phyloP scores from a whole-genome alignment of 225 moss, liverwort and hornwort genomes.

The Neckera pumila region DNA sequence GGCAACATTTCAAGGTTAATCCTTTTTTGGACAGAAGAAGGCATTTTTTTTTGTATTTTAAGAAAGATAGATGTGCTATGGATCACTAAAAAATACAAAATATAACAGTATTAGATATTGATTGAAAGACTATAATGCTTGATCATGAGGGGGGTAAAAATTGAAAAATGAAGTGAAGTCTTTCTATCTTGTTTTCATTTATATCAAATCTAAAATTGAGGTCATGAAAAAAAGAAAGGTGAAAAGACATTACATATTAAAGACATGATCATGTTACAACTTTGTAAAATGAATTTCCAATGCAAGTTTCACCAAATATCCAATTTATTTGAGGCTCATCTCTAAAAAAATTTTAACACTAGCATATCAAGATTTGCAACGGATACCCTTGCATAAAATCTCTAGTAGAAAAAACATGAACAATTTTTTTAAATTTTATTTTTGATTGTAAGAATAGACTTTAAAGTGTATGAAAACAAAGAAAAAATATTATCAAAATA shows the following conservation, averaged over 20 bases:
- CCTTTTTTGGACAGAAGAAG: background rate
- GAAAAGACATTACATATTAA: background rate
- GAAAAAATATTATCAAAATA: background rate
- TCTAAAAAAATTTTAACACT: background rate
- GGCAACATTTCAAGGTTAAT: background rate
- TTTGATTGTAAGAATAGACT: background rate
- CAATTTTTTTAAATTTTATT: background rate
- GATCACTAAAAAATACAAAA: background rate
- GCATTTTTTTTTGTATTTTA: background rate
- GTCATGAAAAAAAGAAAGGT: background rate
- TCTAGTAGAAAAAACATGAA: background rate
- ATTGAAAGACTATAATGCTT: background rate
- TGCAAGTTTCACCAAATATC: background rate
- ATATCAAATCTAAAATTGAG: background rate
- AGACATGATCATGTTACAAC: no score
- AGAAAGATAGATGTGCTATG: background rate
- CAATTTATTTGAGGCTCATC: background rate
- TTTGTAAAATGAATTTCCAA: background rate
- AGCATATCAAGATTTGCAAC: background rate
- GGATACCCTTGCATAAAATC: background rate
- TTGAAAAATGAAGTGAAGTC: background rate
- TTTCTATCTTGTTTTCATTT: background rate
- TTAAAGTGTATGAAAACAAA: background rate
- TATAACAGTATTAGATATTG: background rate
- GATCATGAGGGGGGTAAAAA: background rate